phyloP scores from a whole-genome alignment of 2,329 filamentous ascomycete genomes.

The Orbilia blumenaviensis region DNA sequence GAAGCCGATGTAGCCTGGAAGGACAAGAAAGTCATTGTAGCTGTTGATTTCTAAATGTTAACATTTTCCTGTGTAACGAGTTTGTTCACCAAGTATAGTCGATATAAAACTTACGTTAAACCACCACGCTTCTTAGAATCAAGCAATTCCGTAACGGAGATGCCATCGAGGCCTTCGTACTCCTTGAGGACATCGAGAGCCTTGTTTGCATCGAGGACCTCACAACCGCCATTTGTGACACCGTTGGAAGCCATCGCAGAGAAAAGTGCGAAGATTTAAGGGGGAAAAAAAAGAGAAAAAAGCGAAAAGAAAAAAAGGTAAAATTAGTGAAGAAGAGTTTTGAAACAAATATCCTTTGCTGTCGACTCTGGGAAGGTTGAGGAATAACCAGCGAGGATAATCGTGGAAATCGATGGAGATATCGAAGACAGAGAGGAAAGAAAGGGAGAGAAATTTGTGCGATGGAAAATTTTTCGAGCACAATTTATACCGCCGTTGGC shows the following conservation, averaged over 20 bases:
- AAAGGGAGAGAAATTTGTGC: conserved; percentile 62
- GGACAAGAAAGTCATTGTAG: conserved; percentile 89
- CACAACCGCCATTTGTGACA: conserved; percentile 66
- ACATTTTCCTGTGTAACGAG: background rate
- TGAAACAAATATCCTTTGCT: conserved; percentile 23
- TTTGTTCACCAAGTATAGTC: too few species aligned
- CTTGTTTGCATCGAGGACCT: conserved; percentile 69
- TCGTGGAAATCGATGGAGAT: conserved; percentile 59
- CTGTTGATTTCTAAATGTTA: conserved; percentile 27
- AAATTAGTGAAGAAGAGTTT: too few species aligned
- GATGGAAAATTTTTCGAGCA: conserved; percentile 63
- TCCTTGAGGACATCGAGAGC: conserved; percentile 83
- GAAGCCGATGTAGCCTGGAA: conserved; percentile 98
- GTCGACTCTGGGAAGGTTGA: conserved; percentile 35
- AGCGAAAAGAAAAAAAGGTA: background rate
- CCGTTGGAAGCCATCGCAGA: conserved; percentile 78
- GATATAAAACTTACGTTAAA: conserved; percentile 76
- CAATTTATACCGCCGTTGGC: conserved; percentile 52
- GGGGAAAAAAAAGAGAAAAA: conserved; percentile 57
- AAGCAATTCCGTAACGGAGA: conserved; percentile 84
- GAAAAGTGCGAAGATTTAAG: conserved; percentile 58
- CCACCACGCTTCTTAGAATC: conserved; percentile 92
- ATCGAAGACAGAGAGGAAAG: conserved; percentile 65
- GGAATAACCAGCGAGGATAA: conserved; percentile 56
- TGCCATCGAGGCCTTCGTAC: conserved; percentile 82